These are phyloP conservation scores for Malus asiatica DNA, from an alignment of 306 rosid species.

Conservation along the genomic window DNA sequence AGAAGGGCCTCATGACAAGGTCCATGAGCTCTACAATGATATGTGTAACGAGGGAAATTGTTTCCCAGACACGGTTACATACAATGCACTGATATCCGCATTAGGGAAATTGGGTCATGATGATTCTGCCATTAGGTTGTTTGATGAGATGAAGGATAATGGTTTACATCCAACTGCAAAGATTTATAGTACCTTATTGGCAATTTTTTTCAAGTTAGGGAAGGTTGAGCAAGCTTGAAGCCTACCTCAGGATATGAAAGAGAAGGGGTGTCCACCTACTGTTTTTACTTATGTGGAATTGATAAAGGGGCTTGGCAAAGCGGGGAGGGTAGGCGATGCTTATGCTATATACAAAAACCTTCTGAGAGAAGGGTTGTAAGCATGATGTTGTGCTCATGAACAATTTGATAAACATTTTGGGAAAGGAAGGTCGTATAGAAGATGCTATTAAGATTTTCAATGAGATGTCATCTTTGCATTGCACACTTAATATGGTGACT, in stretches of 20 bases:
- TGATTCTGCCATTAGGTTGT: constrained; percentile 64
- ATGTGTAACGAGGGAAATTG: constrained; percentile 70
- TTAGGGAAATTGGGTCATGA: constrained; percentile 67
- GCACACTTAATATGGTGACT: constrained; percentile 75
- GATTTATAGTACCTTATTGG: constrained; percentile 69
- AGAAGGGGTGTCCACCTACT: constrained; percentile 52
- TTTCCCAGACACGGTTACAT: constrained; percentile 75
- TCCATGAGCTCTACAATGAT: constrained; percentile 84
- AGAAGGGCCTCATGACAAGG: constrained; percentile 66
- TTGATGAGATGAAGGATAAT: constrained; percentile 85
- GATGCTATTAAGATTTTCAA: constrained; percentile 52
- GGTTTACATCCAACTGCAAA: constrained; percentile 70
- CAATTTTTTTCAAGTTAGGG: constrained; percentile 58
- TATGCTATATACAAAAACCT: constrained; percentile 41
- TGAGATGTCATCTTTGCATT: constrained; percentile 52
- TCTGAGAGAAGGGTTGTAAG: constrained; percentile 58
- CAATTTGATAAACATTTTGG: constrained; percentile 74
- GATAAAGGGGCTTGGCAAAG: constrained; percentile 82
- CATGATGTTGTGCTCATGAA: constrained; percentile 80
- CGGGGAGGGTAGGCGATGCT: constrained; percentile 76
- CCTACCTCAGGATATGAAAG: constrained; percentile 65
- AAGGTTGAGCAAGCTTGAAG: constrained; percentile 58
- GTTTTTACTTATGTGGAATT: constrained; percentile 78
- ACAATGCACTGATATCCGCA: constrained; percentile 63
- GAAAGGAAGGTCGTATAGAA: constrained; percentile 58